Evolutionary conservation across 352 stramenopile species (phyloP), one percentile per base, ranked within the genome.

Genomic region (Globisporangium okanoganense): DNA sequence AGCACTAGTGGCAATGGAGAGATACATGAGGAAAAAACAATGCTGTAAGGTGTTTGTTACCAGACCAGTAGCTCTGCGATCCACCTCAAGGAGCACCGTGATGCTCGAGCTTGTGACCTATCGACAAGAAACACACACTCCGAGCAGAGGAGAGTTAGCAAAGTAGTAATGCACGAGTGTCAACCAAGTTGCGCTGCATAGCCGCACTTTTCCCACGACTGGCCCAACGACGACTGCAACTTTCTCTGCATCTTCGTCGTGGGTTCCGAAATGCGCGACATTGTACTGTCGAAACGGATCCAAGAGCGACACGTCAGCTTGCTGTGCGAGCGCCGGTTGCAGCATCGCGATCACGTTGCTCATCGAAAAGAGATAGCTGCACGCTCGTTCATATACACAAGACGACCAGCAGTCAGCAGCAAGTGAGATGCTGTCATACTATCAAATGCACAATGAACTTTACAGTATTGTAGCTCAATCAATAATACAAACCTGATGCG

Each of bases 301-400:
- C 0, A 24, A 25, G 8, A 41, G 36, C 13, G 56, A 25, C 7
- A 56, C 43, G 16, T 61, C 20, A 14, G 44, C 4, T 22, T 62
- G 69, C 12, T 69, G 64, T 20, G 67, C 4, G 27, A 88, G 49
- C 2, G 67, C 58, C 1, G 61, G 31, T 16, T 76, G 67, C 49
- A 92, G 64, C 20, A 57, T 61, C 31, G 63, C 61, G n/a, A 76
- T 63, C 13, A 71, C 43, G 13, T 67, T 61, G 48, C 68, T 77
- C 31, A 79, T 63, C 1, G 75, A 73, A 12, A 87, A 75, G n/a
- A 85, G 56, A 18, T 70, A 86, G 12, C 78, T 85, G 41, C 13
- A 29, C n/a, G n/a, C n/a, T n/a, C n/a, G 3, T 7, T 24, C 22
- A 20, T 31, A 24, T 20, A 29, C 29, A 22, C 38, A 48, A 22